Evolutionary conservation across 139 green algal species (phyloP).

Genomic region (Asterochloris erici): DNA sequence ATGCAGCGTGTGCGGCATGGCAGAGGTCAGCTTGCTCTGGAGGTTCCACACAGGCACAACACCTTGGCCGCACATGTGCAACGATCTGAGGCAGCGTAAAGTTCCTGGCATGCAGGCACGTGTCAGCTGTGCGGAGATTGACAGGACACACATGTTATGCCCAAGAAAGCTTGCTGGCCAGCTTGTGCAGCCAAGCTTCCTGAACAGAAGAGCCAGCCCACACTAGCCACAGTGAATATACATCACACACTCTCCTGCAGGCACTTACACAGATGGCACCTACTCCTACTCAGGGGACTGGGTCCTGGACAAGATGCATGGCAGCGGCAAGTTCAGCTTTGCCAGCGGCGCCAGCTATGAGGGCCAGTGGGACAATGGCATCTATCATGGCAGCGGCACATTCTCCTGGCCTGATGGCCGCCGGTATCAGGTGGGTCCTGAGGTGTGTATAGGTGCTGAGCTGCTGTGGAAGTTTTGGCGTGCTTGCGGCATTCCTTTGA

Average conservation of each 20-base stretch:
- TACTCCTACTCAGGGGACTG: conserved; percentile 46
- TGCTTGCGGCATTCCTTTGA: no score
- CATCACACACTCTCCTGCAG: conserved; percentile 2
- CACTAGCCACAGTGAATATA: no score
- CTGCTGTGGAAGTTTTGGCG: not conserved
- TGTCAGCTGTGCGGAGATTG: no score
- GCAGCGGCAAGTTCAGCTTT: conserved; percentile 48
- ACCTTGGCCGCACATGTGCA: no score
- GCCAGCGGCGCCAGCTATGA: conserved; percentile 29
- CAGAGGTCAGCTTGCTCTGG: conserved; percentile 14
- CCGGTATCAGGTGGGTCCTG: conserved; percentile 6
- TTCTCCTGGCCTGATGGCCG: conserved; percentile 29
- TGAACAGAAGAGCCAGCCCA: no score
- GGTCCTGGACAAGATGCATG: conserved; percentile 49
- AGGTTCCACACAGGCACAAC: not conserved
- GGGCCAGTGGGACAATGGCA: conserved; percentile 22
- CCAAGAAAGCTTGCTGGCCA: no score
- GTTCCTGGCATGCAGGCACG: not conserved
- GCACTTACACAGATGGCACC: conserved; percentile 23
- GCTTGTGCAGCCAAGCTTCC: no score
- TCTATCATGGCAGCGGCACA: conserved; percentile 29
- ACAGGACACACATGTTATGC: no score
- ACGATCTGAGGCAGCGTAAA: not conserved
- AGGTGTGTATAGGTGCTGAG: not conserved
- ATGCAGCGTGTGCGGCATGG: conserved; percentile 29